Conservation (phyloP, 140 eudicot species). For the Flaveria floridana region DNA sequence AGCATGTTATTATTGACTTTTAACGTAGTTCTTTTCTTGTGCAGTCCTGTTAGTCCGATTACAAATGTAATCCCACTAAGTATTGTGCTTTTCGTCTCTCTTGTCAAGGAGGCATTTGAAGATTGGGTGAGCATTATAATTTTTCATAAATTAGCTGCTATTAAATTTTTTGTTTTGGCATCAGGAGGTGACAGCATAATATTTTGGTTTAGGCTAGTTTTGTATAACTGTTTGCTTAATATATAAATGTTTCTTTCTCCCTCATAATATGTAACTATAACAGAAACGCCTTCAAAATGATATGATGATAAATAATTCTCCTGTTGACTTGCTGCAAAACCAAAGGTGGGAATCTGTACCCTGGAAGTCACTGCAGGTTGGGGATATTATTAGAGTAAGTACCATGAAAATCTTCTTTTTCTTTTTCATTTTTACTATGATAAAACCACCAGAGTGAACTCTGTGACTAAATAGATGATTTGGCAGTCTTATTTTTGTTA, state of each 20-base stretch:
- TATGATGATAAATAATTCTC: constrained; percentile 70
- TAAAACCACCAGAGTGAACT: constrained; percentile 16
- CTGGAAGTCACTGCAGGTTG: constrained; percentile 91
- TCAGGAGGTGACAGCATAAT: background rate
- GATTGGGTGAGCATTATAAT: constrained; percentile 74
- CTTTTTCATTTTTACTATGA: constrained; percentile 5
- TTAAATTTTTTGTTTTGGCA: constrained; percentile 14
- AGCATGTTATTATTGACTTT: constrained; percentile 12
- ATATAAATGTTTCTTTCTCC: constrained; percentile 3
- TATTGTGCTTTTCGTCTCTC: constrained; percentile 88
- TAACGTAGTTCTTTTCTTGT: constrained; percentile 36
- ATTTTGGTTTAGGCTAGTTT: background rate
- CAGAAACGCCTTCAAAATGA: constrained; percentile 98
- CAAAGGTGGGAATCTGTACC: constrained; percentile 69
- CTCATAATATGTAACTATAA: constrained; percentile 26
- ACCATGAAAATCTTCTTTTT: background rate
- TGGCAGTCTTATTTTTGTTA: constrained; percentile 10
- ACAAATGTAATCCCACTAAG: constrained; percentile 85
- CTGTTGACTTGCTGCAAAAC: constrained; percentile 73
- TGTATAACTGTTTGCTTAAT: constrained; percentile 19
- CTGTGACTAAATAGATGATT: constrained; percentile 14
- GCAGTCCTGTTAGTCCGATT: constrained; percentile 97
- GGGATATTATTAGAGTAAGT: constrained; percentile 89
- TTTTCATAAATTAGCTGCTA: constrained; percentile 9
- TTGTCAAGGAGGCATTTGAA: constrained; percentile 93